Conservation (phyloP, 257 asterid species). For the Primulina huaijiensis region DNA sequence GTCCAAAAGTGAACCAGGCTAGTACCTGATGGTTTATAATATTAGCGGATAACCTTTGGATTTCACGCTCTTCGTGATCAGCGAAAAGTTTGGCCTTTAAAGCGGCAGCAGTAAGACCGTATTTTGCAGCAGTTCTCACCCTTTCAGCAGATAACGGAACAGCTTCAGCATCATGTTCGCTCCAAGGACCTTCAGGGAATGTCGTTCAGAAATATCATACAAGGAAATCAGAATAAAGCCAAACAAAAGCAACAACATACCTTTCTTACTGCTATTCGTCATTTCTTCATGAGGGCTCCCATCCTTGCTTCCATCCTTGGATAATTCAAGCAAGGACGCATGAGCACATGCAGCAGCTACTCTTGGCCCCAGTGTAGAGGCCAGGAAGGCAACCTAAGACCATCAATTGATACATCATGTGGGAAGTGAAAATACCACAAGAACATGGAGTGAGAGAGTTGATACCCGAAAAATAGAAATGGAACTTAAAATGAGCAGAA, state of each 20-base stretch:
- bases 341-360: slow-evolving; percentile 99
- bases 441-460: slow-evolving; percentile 1
- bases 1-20: slow-evolving; percentile 7
- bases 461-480: slow-evolving; percentile 6
- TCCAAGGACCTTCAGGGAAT: slow-evolving; percentile 48
- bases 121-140: slow-evolving; percentile 79
- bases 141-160: slow-evolving; percentile 55
- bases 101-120: slow-evolving; percentile 95
- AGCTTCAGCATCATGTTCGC: slow-evolving; percentile 49
- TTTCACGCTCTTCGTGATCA: slow-evolving; percentile 99
- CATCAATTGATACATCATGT: slow-evolving; percentile 26
- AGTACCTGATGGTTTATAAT: slow-evolving; percentile 88
- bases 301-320: slow-evolving; percentile 52
- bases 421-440: not conserved
- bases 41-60: slow-evolving; percentile 93
- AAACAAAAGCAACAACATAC: slow-evolving; percentile 29
- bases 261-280: slow-evolving; percentile 40
- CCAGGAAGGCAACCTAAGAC: slow-evolving; percentile 89
- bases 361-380: slow-evolving; percentile 92
- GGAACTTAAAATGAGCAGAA: slow-evolving; percentile 7
- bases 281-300: slow-evolving; percentile 46
- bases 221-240: slow-evolving; percentile 9
- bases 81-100: slow-evolving; percentile 93
- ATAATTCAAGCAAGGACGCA: slow-evolving; percentile 69
- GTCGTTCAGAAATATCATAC: slow-evolving; percentile 10